Evolutionary conservation across 2,329 filamentous ascomycete species (phyloP).

Genomic region (Thelonectria rubi): DNA sequence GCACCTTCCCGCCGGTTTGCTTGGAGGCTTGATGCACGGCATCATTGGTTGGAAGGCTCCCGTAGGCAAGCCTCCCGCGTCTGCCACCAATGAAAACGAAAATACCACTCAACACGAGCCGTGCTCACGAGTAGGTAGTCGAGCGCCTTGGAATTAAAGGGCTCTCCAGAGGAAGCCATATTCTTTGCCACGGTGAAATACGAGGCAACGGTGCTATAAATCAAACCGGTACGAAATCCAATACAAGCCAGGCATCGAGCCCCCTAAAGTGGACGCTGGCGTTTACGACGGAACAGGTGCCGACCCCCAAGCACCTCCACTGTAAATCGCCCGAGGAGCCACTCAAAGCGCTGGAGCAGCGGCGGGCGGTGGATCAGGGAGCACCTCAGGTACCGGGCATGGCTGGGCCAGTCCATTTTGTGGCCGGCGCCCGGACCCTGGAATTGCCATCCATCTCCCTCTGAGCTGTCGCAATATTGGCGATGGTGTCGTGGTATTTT

Average conservation of each 20-base stretch:
- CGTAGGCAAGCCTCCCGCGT: not conserved
- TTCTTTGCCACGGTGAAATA: not conserved
- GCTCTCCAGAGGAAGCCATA: no score
- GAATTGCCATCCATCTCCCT: constrained; percentile 21
- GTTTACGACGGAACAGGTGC: constrained; percentile 13
- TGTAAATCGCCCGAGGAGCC: constrained; percentile 17
- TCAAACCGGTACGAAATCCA: not conserved
- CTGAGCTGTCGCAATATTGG: constrained; percentile 37
- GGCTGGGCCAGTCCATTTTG: constrained; percentile 22
- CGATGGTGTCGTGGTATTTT: constrained; percentile 36
- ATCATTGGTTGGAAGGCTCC: not conserved
- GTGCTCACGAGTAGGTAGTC: not conserved
- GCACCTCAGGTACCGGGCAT: constrained; percentile 18
- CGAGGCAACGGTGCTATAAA: not conserved
- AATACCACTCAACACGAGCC: no score
- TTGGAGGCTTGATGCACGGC: not conserved
- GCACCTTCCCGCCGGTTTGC: not conserved
- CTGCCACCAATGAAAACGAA: not conserved
- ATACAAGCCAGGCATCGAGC: constrained; percentile 12
- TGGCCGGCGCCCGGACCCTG: constrained; percentile 20
- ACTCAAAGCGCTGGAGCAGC: constrained; percentile 21
- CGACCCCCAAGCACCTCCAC: constrained; percentile 22
- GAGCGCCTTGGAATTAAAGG: not conserved
- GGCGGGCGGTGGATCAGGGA: constrained; percentile 3
- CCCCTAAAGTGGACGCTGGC: constrained; percentile 23